Conservation (phyloP, 148 eudicot species). For the Rhododendron mucronatum region DNA sequence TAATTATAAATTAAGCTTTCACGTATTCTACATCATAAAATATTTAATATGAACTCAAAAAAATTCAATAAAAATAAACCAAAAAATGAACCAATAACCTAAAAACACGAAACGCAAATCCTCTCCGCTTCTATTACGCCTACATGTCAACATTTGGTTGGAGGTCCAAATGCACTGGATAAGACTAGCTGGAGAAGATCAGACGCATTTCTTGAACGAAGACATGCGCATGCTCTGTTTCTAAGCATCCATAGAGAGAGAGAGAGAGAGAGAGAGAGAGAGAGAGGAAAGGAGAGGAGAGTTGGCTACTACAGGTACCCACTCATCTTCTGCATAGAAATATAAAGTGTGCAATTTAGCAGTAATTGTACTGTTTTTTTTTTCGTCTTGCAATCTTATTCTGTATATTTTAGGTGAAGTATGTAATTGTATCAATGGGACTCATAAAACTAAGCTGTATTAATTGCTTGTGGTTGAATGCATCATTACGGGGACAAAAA, state of each 20-base stretch:
- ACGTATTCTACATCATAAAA: too few species aligned
- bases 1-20: too few species aligned
- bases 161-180: background rate
- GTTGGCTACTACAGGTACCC: background rate
- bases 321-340: background rate
- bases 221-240: background rate
- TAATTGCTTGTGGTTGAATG: background rate
- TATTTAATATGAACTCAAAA: too few species aligned
- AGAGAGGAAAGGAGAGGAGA: background rate
- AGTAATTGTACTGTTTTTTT: background rate
- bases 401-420: background rate
- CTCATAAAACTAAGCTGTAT: background rate
- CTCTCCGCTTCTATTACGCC: background rate
- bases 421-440: background rate
- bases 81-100: too few species aligned
- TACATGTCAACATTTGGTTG: background rate
- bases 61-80: too few species aligned
- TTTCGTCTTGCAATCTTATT: background rate
- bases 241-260: background rate
- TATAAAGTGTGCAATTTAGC: background rate
- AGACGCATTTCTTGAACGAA: background rate
- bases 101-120: too few species aligned
- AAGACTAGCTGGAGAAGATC: background rate
- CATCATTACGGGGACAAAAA: background rate
- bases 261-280: background rate